Base-by-base conservation (phyloP, 1,284 basidiomycete genomes). In the Athelia psychrophila region DNA sequence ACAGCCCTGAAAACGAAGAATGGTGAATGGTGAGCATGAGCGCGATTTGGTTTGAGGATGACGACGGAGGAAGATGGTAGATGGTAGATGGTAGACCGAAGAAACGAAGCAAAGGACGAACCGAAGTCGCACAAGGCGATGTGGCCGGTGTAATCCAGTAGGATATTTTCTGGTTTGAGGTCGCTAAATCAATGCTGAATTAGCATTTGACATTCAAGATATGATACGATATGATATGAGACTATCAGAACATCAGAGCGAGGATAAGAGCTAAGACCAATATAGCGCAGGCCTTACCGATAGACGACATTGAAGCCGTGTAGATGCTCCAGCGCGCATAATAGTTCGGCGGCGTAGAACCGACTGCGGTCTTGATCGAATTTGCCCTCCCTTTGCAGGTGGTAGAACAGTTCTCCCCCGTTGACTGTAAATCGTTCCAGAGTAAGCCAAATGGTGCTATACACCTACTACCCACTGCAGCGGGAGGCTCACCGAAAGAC, bases 241-340 rank as follows among this genome's bases (percentile, higher is more conserved):
- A n/a, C n/a, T n/a, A n/a, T n/a, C n/a, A n/a, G n/a, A n/a, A n/a
- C n/a, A n/a, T n/a, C n/a, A n/a, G n/a, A n/a, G n/a, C n/a, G n/a
- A n/a, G n/a, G n/a, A n/a, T n/a, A n/a, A n/a, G n/a, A n/a, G n/a
- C n/a, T n/a, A n/a, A n/a, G n/a, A n/a, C n/a, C n/a, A n/a, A n/a
- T n/a, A n/a, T n/a, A n/a, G n/a, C n/a, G n/a, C n/a, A n/a, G n/a
- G n/a, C 5, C 19, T 55, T 61, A 90, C 88, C 95, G 91, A 72
- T 99, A 99, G 44, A 99, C 94, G 40, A 99, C 96, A 67, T 99
- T 97, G 79, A 98, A 99, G 47, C 91, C 86, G 64, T 99, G 96
- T 55, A 99, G 70, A 73, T 98, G 96, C 70, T 99, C 97, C 54
- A 99, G 74, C 0, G 96, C 96, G 60, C 92, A 90, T 20, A 99